Percentiles rank a stretch among this genome's conserved stretches.
phyloP scores from a whole-genome alignment of 345 rosid genomes.

The Acer campestre region DNA sequence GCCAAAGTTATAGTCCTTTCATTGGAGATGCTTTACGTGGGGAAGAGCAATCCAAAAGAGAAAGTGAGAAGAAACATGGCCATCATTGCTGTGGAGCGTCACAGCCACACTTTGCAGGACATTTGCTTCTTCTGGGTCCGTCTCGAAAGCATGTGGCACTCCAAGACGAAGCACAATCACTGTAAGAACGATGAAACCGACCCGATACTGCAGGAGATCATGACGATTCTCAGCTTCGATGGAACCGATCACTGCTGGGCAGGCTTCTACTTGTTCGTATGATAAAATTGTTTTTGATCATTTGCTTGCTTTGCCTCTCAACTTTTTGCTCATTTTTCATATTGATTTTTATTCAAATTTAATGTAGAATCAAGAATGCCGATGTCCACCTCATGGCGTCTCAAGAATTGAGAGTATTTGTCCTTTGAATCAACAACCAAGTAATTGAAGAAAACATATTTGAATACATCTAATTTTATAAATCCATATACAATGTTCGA shows the following conservation, averaged over 20 bases:
- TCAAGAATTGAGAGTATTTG: too few species aligned
- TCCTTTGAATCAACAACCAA: too few species aligned
- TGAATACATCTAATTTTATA: too few species aligned
- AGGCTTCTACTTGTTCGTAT: background rate
- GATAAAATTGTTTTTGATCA: too few species aligned
- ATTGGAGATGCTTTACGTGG: conserved; percentile 57
- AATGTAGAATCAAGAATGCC: too few species aligned
- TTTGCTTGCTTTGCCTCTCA: too few species aligned
- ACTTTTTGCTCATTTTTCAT: too few species aligned
- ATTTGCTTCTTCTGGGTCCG: conserved; percentile 60
- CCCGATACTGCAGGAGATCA: conserved; percentile 41
- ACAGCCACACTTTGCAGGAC: conserved; percentile 38
- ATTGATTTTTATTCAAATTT: too few species aligned
- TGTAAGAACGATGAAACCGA: too few species aligned
- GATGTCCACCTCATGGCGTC: too few species aligned
- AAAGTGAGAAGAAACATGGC: conserved; percentile 26
- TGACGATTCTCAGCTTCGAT: conserved; percentile 55
- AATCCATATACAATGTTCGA: too few species aligned
- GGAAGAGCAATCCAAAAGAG: conserved; percentile 47
- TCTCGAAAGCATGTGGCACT: conserved; percentile 78
- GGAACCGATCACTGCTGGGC: conserved; percentile 68
- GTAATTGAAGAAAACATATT: too few species aligned
- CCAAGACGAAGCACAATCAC: conserved; percentile 32
- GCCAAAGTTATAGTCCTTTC: conserved; percentile 35
- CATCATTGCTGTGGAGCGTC: conserved; percentile 19